Conservation (phyloP, 352 stramenopile species). For the Pythium brachiatum region DNA sequence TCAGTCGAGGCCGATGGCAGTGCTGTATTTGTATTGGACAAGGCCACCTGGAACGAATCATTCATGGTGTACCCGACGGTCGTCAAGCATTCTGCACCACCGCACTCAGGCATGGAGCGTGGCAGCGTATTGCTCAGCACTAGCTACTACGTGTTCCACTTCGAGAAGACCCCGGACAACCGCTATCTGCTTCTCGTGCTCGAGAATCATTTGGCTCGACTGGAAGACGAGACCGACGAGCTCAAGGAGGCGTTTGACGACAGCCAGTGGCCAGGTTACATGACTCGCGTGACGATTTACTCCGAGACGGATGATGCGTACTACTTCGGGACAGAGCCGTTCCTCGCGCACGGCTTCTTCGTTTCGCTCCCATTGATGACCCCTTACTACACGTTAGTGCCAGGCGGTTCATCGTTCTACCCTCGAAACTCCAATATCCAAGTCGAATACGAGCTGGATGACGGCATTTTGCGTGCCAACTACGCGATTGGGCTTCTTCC, state of each 20-base stretch:
- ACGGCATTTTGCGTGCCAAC: conserved; percentile 50
- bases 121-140: conserved; percentile 60
- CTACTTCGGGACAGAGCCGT: conserved; percentile 47
- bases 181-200: conserved; percentile 47
- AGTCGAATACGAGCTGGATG: conserved; percentile 71
- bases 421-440: conserved; percentile 68
- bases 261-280: conserved; percentile 65
- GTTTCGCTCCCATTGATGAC: conserved; percentile 48
- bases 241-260: conserved; percentile 53
- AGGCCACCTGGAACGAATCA: conserved; percentile 54
- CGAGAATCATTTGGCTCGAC: conserved; percentile 50
- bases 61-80: conserved; percentile 76
- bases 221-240: conserved; percentile 39
- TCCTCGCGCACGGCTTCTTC: conserved; percentile 76
- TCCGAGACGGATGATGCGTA: conserved; percentile 55
- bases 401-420: conserved; percentile 36
- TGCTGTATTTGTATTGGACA: conserved; percentile 50
- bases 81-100: conserved; percentile 48
- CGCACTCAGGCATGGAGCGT: conserved; percentile 38
- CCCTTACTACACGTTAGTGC: conserved; percentile 33
- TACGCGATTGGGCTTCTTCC: conserved; percentile 77
- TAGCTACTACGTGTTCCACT: conserved; percentile 66
- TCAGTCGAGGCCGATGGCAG: conserved; percentile 28
- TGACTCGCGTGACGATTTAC: conserved; percentile 52
- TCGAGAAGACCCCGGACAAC: conserved; percentile 40